Evolutionary conservation across 106 monocot genomes (phyloP).

Genomic region (Gastrodia elata): DNA sequence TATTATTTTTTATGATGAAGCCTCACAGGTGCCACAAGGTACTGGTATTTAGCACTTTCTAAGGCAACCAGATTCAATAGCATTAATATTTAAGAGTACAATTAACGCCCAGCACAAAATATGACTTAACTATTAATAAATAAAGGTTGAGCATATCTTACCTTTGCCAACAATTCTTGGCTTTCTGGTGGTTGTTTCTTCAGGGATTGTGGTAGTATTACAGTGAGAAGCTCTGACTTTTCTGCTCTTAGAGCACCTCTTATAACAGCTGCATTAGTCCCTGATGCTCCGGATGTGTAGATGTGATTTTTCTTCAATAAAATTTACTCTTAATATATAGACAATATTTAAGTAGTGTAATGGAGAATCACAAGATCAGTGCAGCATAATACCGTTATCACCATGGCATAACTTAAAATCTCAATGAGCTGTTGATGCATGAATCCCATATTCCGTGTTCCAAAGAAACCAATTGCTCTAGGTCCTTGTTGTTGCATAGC

Average conservation of each 20-base stretch:
- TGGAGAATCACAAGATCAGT: neutral
- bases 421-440: constrained; percentile 99
- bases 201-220: constrained; percentile 89
- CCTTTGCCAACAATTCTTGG: constrained; percentile 88
- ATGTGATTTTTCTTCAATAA: constrained; percentile 88
- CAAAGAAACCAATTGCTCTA: constrained; percentile 94
- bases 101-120: neutral
- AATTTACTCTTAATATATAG: neutral
- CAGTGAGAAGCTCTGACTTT: constrained; percentile 85
- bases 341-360: constrained; percentile 3
- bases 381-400: constrained; percentile 67
- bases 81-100: neutral
- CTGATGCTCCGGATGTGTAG: constrained; percentile 92
- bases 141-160: constrained; percentile 17
- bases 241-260: constrained; percentile 95
- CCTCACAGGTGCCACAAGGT: neutral
- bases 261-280: constrained; percentile 98
- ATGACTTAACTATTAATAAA: neutral
- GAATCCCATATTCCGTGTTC: constrained; percentile 97
- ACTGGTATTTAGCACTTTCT: neutral
- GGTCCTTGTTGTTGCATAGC: constrained; percentile 98
- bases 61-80: neutral
- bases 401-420: constrained; percentile 96
- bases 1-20: neutral
- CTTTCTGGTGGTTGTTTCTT: constrained; percentile 91